Evolutionary conservation across 2,329 filamentous ascomycete genomes (phyloP), one percentile per base, ranked within the genome.

Genomic region (Ophiostoma ips): DNA sequence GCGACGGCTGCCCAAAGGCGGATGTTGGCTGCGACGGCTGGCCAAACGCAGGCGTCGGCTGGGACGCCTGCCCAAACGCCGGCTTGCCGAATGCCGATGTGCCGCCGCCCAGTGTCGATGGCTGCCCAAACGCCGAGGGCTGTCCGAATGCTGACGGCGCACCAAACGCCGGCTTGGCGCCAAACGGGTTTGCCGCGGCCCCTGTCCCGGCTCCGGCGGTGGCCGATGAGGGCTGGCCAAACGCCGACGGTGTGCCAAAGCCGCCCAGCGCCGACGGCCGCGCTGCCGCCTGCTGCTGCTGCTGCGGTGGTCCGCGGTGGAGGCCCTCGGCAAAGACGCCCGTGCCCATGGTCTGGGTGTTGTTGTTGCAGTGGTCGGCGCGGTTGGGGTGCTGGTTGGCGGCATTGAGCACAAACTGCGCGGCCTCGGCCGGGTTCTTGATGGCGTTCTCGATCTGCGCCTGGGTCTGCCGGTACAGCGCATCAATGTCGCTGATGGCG

Each of bases 331-430:
- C 59, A 53, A 76, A 77, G 45, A 66, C 62, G 43, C 70, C 69
- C 50, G 66, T 69, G 0, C 68, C 66, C 8, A 64, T 64, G n/a
- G 68, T 64, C 0, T 60, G 55, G 35, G 63, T 68, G 44, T 65
- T 66, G 55, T 71, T 66, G 50, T 71, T 67, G 62, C 75, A 76
- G 18, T 81, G 70, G 56, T 89, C 84, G 48, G 75, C 68, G 37
- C 87, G 75, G 60, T 92, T 94, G 1, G 86, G 86, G 58, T 87
- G 85, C 37, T 79, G 76, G 49, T 84, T 79, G 49, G 75, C 77
- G 19, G 75, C 77, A 5, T 78, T 73, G 10, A 81, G 60, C 13
- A 92, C 68, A 60, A 82, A 92, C 50, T 79, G 73, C 41, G 84
- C 71, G 1, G 89, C 88, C 3, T 81, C 84, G 53, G 83, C 73